phyloP scores from a whole-genome alignment of 2,329 filamentous ascomycete genomes.

The Colletotrichum sp. region DNA sequence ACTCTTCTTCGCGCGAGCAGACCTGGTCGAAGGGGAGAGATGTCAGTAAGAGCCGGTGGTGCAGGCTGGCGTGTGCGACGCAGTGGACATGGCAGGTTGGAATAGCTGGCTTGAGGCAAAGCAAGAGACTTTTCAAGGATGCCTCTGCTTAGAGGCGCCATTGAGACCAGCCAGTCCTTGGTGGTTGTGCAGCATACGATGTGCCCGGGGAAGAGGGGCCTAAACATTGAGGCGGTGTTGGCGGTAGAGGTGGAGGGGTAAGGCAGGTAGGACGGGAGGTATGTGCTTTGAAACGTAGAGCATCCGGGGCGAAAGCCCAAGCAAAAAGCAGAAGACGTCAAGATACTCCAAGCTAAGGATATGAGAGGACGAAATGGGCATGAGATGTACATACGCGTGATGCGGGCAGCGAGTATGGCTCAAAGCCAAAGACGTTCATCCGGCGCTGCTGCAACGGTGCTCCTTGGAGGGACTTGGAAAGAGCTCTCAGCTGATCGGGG shows the following conservation, averaged over 20 bases:
- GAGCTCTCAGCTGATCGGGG: slow-evolving; percentile 70
- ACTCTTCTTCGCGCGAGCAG: slow-evolving; percentile 64
- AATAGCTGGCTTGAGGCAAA: background rate
- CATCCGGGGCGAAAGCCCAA: background rate
- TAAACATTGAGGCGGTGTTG: slow-evolving; percentile 1
- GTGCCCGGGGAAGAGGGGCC: background rate
- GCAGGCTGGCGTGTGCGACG: slow-evolving; percentile 10
- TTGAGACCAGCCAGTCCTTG: background rate
- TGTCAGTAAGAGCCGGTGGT: slow-evolving; percentile 28
- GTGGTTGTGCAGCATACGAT: background rate
- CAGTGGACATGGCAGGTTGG: background rate
- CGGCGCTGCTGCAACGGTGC: slow-evolving; percentile 81
- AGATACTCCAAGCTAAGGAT: background rate
- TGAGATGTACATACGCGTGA: slow-evolving; percentile 71
- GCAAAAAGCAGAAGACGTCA: slow-evolving; percentile 11
- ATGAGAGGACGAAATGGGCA: background rate
- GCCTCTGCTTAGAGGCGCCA: slow-evolving; percentile 4
- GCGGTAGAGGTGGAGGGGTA: background rate
- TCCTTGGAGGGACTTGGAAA: slow-evolving; percentile 76
- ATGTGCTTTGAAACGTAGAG: slow-evolving; percentile 17
- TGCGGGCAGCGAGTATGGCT: slow-evolving; percentile 85
- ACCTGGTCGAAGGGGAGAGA: slow-evolving; percentile 47
- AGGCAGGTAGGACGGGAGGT: background rate
- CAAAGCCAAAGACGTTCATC: slow-evolving; percentile 87
- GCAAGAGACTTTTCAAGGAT: background rate